phyloP scores from a whole-genome alignment of 1,284 basidiomycete genomes.

The Trichosporon coremiiforme region DNA sequence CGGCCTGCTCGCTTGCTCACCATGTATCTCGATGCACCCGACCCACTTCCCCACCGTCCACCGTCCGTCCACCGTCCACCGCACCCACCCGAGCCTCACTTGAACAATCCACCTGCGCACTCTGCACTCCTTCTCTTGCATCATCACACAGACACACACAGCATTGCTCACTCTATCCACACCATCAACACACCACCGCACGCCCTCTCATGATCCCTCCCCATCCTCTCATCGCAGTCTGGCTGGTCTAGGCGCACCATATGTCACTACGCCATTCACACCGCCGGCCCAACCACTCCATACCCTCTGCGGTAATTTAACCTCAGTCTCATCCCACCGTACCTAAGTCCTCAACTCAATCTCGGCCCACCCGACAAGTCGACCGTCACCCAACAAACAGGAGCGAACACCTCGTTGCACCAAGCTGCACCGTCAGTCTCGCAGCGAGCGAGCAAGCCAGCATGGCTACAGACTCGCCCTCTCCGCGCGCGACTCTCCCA shows the following conservation, averaged over 20 bases:
- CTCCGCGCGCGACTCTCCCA: conserved; percentile 14
- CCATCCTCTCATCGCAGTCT: neutral
- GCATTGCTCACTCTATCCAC: neutral
- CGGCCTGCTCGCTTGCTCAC: no score
- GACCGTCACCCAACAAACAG: neutral
- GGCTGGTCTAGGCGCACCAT: conserved; percentile 6
- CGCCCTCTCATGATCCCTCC: neutral
- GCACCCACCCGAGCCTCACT: neutral
- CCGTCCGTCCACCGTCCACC: no score
- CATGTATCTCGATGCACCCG: neutral
- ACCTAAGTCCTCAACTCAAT: conserved; percentile 18
- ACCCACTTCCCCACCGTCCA: conserved; percentile 8
- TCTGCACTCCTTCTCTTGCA: neutral
- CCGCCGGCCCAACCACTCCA: neutral
- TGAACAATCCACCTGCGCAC: neutral
- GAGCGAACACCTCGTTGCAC: neutral
- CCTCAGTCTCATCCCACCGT: neutral
- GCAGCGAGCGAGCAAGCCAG: conserved; percentile 10
- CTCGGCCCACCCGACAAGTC: neutral
- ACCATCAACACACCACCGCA: neutral
- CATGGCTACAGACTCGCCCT: conserved; percentile 16
- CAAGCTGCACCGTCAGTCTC: neutral
- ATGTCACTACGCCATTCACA: conserved; percentile 1
- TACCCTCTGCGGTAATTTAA: neutral
- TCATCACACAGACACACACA: neutral